phyloP scores from a whole-genome alignment of 2,329 filamentous ascomycete species.

The Tothia fuscella region DNA sequence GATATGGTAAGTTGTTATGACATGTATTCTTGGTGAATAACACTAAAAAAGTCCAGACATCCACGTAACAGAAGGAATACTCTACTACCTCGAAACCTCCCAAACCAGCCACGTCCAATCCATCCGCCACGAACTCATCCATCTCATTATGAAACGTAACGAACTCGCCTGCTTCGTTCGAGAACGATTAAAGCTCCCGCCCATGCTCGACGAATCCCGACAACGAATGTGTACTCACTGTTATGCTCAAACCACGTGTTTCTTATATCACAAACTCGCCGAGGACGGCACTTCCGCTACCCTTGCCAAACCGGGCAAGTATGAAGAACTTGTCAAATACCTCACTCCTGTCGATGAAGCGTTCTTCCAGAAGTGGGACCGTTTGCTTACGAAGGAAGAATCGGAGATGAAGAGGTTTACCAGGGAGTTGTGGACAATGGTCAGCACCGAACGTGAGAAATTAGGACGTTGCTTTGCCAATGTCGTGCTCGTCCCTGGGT shows the following conservation, averaged over 20 bases:
- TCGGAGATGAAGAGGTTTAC: conserved; percentile 77
- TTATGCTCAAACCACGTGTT: conserved; percentile 83
- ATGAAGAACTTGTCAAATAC: conserved; percentile 67
- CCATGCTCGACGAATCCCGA: conserved; percentile 72
- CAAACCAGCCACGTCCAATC: conserved; percentile 76
- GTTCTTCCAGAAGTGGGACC: conserved; percentile 94
- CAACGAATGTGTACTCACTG: conserved; percentile 61
- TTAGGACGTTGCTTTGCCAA: conserved; percentile 82
- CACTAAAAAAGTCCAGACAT: no score
- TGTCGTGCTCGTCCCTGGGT: conserved; percentile 70
- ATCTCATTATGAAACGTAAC: conserved; percentile 96
- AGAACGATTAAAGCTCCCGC: conserved; percentile 69
- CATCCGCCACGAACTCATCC: conserved; percentile 74
- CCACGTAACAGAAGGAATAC: conserved; percentile 74
- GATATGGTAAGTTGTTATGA: no score
- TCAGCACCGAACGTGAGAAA: conserved; percentile 76
- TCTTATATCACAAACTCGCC: conserved; percentile 82
- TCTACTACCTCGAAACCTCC: conserved; percentile 92
- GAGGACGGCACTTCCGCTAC: conserved; percentile 73
- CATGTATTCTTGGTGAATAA: no score
- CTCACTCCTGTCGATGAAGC: conserved; percentile 61
- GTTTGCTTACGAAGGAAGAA: conserved; percentile 86
- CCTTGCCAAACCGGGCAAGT: conserved; percentile 71
- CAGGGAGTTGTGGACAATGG: conserved; percentile 91
- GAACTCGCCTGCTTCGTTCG: conserved; percentile 75